A percentile compares a stretch with the other conserved stretches of the same genome.
Evolutionary conservation across 805 yeast genomes (phyloP).

Genomic region (Candida sonorensis): DNA sequence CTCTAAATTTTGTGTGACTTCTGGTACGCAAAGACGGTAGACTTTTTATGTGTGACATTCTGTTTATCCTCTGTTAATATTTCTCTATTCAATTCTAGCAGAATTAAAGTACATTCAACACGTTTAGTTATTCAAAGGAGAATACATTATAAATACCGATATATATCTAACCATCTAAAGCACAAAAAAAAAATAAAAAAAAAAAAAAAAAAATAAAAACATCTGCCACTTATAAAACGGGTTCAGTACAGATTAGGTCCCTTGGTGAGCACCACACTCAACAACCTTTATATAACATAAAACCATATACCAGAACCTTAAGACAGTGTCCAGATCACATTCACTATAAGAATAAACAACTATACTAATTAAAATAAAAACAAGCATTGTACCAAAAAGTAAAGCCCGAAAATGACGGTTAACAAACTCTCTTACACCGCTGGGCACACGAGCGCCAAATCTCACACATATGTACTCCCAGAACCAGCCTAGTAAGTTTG

Average conservation of each 20-base stretch:
- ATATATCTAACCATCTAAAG: too few relatives aligned
- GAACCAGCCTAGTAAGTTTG: background rate
- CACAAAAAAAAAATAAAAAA: too few relatives aligned
- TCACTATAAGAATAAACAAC: conserved; percentile 10
- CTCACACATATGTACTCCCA: background rate
- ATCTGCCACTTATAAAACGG: too few relatives aligned
- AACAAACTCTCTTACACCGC: conserved; percentile 3
- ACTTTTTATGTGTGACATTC: background rate
- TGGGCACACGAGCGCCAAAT: background rate
- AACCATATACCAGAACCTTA: conserved; percentile 13
- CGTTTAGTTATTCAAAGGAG: too few relatives aligned
- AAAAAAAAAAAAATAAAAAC: too few relatives aligned
- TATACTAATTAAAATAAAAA: conserved; percentile 7
- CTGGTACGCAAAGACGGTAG: conserved; percentile 11
- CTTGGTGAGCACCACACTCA: too few relatives aligned
- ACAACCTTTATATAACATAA: conserved; percentile 14
- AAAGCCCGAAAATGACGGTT: conserved; percentile 6
- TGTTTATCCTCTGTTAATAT: too few relatives aligned
- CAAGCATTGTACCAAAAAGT: conserved; percentile 2
- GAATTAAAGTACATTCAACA: too few relatives aligned
- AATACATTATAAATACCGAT: too few relatives aligned
- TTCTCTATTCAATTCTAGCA: too few relatives aligned
- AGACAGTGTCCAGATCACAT: conserved; percentile 8
- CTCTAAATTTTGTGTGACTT: conserved; percentile 14
- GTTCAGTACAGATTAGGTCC: too few relatives aligned